Evolutionary conservation across 805 yeast species (phyloP), one percentile per base, ranked within the genome.

Genomic region (Candida corydali): DNA sequence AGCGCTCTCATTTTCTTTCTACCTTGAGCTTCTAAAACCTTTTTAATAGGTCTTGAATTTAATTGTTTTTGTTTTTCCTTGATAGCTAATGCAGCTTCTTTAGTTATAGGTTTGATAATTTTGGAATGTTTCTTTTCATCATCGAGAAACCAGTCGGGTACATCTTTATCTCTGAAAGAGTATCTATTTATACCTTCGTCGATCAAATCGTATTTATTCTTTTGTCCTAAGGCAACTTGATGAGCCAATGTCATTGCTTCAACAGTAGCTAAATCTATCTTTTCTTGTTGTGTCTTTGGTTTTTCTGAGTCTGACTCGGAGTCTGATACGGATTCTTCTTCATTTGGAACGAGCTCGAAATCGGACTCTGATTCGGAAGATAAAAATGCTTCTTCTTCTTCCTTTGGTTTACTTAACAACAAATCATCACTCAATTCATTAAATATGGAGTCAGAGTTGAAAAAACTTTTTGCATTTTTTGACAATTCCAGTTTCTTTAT

Each of bases 231-330:
- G 0, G 98, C 98, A 26, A 93, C 71, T 61, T 93, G 88, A 56
- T 93, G 99, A 0, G 98, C 98, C 51, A 93, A 67, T 0, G 98
- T 93, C 99, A 93, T 93, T 4, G 96, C 96, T 57, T 88, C 95
- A 1, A 84, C 95, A 2, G 96, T 88, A 14, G 93, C 94, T 42
- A 89, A 68, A 45, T 86, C 95, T 34, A 86, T 79, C 42, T 78
- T 82, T 36, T 76, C 70, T 40, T 75, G 65, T 46, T 83, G 86
- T 59, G 64, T 46, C 55, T 66, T 50, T 34, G 65, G 50, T 51
- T 65, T 37, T 50, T 57, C 54, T 11, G 52, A 43, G 15, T 52
- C 41, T 24, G 44, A 45, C 18, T 78, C 83, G 40, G 60, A 57
- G 39, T 69, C 77, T 9, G 69, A 64, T 32, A 65, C 73, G n/a